Percentiles rank a stretch among this genome's conserved stretches.
Evolutionary conservation across 2,329 filamentous ascomycete genomes (phyloP).

Genomic region (Colletotrichum plurivorum): DNA sequence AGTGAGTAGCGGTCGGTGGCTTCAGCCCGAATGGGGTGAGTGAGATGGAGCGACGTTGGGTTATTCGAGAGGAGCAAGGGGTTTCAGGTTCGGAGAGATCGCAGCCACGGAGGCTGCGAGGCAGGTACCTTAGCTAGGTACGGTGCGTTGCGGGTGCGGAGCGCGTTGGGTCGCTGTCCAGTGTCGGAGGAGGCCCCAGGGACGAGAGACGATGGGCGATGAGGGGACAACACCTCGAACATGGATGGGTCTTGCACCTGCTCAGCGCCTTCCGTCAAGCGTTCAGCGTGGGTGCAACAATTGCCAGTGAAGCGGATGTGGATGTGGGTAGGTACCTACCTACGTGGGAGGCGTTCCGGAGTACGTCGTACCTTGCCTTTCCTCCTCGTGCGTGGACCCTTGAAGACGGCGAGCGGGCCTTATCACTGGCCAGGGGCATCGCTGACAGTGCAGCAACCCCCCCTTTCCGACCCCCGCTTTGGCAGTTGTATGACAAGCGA

Average conservation of each 20-base stretch:
- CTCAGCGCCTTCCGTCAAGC: constrained; percentile 5
- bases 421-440: constrained; percentile 33
- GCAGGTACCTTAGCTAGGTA: constrained; percentile 1
- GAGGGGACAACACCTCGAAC: neutral
- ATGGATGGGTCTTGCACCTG: neutral
- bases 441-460: constrained; percentile 23
- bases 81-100: constrained; percentile 41
- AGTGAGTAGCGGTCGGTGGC: constrained; percentile 38
- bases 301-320: neutral
- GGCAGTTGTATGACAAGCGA: constrained; percentile 17
- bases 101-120: constrained; percentile 12
- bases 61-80: constrained; percentile 40
- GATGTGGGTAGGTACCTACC: constrained; percentile 17
- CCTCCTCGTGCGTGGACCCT: constrained; percentile 37
- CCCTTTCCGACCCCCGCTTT: constrained; percentile 23
- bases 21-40: constrained; percentile 37
- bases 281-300: neutral
- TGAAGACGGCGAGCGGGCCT: constrained; percentile 26
- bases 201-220: constrained; percentile 7
- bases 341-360: constrained; percentile 1
- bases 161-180: constrained; percentile 2
- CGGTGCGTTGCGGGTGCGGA: constrained; percentile 33
- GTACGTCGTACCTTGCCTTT: constrained; percentile 31
- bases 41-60: constrained; percentile 31
- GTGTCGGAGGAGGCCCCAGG: constrained; percentile 5